Evolutionary conservation across 352 stramenopile genomes (phyloP), one percentile per base, ranked within the genome.

Genomic region (Lagenidium giganteum): DNA sequence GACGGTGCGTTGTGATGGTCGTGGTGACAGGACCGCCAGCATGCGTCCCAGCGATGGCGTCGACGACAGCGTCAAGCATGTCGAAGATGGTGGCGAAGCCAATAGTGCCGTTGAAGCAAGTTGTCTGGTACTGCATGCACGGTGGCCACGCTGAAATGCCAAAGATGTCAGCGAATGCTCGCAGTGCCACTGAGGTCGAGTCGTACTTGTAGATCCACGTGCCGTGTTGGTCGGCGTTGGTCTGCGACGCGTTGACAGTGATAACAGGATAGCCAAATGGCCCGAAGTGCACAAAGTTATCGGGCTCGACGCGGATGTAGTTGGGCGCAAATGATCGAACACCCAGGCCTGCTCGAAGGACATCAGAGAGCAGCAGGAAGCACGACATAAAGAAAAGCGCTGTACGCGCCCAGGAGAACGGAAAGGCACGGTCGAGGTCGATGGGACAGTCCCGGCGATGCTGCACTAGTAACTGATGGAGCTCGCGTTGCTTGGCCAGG

Each of bases 171-270:
- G 42, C 50, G 5, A 48, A 8, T 7, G 50, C 17, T 2, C 50
- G 50, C 50, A 58, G 51, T 1, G 35, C 26, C 14, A 52, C 24
- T 11, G 51, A 60, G 5, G 51, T 60, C 11, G 51, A 47, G 44
- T 54, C 51, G 27, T 54, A 60, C 24, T 53, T 60, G 44, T 51
- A 60, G 3, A 27, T 14, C 51, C 51, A 54, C 4, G 22, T n/a
- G 4, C 30, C 22, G n/a, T n/a, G n/a, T n/a, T n/a, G n/a, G n/a
- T n/a, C n/a, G n/a, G n/a, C n/a, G n/a, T n/a, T n/a, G n/a, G n/a
- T n/a, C n/a, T n/a, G n/a, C n/a, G n/a, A n/a, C n/a, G n/a, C n/a
- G n/a, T n/a, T n/a, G n/a, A n/a, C n/a, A n/a, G n/a, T n/a, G n/a
- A n/a, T n/a, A n/a, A n/a, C n/a, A n/a, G n/a, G n/a, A 16, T 53